Evolutionary conservation across 1,284 basidiomycete genomes (phyloP), one percentile per base, ranked within the genome.

Genomic region (Trametes hirsuta): DNA sequence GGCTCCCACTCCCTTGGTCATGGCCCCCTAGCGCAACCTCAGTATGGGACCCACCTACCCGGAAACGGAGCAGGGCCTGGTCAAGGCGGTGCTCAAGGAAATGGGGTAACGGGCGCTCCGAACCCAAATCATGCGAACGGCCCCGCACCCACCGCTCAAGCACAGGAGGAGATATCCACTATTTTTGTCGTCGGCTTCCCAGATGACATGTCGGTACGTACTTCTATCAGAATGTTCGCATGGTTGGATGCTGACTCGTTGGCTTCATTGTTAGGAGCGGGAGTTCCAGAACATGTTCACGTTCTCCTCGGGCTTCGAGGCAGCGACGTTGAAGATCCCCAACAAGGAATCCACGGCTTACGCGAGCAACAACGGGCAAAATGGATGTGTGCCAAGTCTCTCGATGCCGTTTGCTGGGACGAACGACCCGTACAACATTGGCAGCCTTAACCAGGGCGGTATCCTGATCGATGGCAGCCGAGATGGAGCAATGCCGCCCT

Each of bases 251-350:
- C 61, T 68, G 47, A 68, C 15, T 25, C 30, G 30, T 41, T 8
- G 69, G 60, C 18, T 41, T 55, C 42, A 8, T 59, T 68, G 62
- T 9, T 68, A 96, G 93, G 94, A 98, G 78, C 94, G 97, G 22
- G 97, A 99, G 77, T 98, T 99, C 75, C 94, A 97, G 77, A 98
- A 98, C 75, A 97, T 99, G 91, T 99, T 99, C 75, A 94, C 95
- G 3, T 99, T 99, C 72, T 94, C 94, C 2, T 79, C 85, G 1
- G 97, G 95, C 11, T 99, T 99, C 71, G 97, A 99, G 74, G 97
- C 97, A 15, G 96, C 97, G 0, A 98, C 96, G 6, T 84, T 99
- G 69, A 99, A 98, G 82, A 94, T 97, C 61, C 97, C 97, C 1
- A 91, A 93, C 75, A 93, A 93, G 73, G 90, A 94, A 72, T 87